These are phyloP conservation scores for Prototheca wickerhamii DNA, from an alignment of 163 green algal species.

Conservation along the genomic window DNA sequence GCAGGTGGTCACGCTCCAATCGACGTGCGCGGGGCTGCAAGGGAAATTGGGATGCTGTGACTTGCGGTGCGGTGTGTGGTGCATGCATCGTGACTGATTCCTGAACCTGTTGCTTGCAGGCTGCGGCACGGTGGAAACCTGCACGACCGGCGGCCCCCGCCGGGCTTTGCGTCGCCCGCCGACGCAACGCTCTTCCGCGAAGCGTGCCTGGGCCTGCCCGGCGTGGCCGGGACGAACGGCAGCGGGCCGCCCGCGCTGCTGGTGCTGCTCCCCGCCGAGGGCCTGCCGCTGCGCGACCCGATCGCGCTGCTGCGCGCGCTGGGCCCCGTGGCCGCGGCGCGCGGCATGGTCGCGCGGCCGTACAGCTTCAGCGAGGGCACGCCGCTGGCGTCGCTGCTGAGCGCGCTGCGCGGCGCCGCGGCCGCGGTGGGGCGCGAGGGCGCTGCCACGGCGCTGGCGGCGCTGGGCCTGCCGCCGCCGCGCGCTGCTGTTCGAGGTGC, in stretches of 20 bases:
- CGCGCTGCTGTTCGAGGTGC: background rate
- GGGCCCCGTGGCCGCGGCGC: background rate
- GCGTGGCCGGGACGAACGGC: too few species aligned
- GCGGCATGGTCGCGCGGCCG: background rate
- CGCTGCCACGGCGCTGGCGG: background rate
- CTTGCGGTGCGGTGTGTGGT: background rate
- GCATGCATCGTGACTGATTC: too few species aligned
- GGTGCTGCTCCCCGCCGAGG: too few species aligned
- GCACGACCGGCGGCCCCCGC: too few species aligned
- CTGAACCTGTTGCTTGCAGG: too few species aligned
- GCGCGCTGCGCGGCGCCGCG: background rate
- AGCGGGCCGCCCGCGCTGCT: too few species aligned
- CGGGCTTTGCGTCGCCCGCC: too few species aligned
- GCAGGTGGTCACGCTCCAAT: slow-evolving; percentile 47
- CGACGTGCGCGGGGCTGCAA: slow-evolving; percentile 32
- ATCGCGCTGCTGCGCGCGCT: background rate
- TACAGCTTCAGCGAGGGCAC: background rate
- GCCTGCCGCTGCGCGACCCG: too few species aligned
- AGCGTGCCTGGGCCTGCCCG: too few species aligned
- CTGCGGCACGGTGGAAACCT: too few species aligned
- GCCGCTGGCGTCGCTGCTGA: background rate
- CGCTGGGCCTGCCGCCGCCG: background rate
- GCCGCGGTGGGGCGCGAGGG: background rate
- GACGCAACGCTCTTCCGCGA: too few species aligned
- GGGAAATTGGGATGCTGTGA: background rate